Evolutionary conservation across 345 rosid species (phyloP), one percentile per base, ranked within the genome.

Genomic region (Citrus hindsii): DNA sequence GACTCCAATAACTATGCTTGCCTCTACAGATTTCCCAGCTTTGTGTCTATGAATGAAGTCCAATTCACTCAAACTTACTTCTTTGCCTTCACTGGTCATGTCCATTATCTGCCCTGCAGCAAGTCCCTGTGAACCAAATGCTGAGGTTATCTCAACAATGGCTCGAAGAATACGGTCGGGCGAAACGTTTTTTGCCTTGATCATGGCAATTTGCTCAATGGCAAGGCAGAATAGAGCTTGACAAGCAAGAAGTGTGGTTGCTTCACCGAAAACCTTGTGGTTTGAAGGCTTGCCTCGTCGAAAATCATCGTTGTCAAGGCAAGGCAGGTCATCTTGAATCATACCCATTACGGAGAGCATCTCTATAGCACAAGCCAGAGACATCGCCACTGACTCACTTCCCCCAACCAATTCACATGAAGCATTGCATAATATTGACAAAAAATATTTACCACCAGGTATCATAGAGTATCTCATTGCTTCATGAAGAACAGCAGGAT

Each of bases 321-420:
- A 91, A 10, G 93, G 95, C 40, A 91, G 86, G 60, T 91, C 95
- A 2, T 91, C 92, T 55, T 89, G 90, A 79, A 91, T 87, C 2
- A 91, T 60, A 6, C 92, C 86, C 92, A 88, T 88, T 0, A 91
- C 86, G 73, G 87, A 91, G 53, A 90, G 86, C 95, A 90, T 91
- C 82, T 91, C 93, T n/a, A 90, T 68, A 9, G 93, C 91, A 22
- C 93, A 91, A 18, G 95, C 95, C 12, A 84, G 64, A 5, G 92
- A 89, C 88, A 91, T 40, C 48, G 48, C 48, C 14, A 40, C 13
- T 40, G 13, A 40, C 48, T 40, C 48, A 40, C 48, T 9, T 40
- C 48, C 48, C 3, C 14, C 48, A 9, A 40, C 48, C 48, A 40
- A 3, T 3, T 40, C 13, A 40, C 13, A 40, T 40, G 48, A 40